These are phyloP conservation scores for Helotiales sp. DNA, from an alignment of 2,329 filamentous ascomycete genomes.

Conservation along the genomic window DNA sequence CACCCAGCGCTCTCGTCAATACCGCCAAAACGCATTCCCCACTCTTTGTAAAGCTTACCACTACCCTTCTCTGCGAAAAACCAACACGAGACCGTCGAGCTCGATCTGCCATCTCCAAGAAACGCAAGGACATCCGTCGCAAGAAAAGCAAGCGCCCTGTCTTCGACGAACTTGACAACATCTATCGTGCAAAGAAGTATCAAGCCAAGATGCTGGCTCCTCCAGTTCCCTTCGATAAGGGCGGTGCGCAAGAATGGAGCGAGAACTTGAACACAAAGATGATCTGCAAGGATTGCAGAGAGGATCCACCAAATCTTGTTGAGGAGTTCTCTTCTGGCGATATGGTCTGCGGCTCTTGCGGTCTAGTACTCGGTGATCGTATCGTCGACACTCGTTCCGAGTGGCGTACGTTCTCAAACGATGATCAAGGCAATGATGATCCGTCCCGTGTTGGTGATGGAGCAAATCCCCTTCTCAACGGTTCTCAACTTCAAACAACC, in stretches of 20 bases:
- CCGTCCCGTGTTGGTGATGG: conserved; percentile 97
- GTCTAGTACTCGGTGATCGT: conserved; percentile 84
- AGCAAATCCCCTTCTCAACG: conserved; percentile 85
- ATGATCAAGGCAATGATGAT: conserved; percentile 94
- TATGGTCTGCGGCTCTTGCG: conserved; percentile 89
- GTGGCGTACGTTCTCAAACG: conserved; percentile 98
- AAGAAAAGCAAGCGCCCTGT: conserved; percentile 40
- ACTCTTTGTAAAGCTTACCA: conserved; percentile 62
- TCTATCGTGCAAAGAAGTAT: conserved; percentile 45
- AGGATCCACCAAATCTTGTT: conserved; percentile 86
- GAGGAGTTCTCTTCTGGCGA: conserved; percentile 93
- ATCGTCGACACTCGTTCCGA: conserved; percentile 96
- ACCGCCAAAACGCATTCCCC: conserved; percentile 71
- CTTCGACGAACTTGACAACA: conserved; percentile 44
- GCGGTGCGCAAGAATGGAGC: conserved; percentile 27
- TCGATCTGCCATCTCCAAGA: conserved; percentile 32
- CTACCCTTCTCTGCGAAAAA: conserved; percentile 42
- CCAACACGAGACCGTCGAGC: conserved; percentile 33
- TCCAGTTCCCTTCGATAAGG: conserved; percentile 30
- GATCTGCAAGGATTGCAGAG: conserved; percentile 87
- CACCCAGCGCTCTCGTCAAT: conserved; percentile 24
- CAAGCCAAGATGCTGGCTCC: conserved; percentile 48
- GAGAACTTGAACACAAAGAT: conserved; percentile 86
- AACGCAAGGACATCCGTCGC: conserved; percentile 37
- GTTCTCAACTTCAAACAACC: conserved; percentile 82